Evolutionary conservation across 768 basidiomycete species (phyloP).

Genomic region (Hericium coralloides): DNA sequence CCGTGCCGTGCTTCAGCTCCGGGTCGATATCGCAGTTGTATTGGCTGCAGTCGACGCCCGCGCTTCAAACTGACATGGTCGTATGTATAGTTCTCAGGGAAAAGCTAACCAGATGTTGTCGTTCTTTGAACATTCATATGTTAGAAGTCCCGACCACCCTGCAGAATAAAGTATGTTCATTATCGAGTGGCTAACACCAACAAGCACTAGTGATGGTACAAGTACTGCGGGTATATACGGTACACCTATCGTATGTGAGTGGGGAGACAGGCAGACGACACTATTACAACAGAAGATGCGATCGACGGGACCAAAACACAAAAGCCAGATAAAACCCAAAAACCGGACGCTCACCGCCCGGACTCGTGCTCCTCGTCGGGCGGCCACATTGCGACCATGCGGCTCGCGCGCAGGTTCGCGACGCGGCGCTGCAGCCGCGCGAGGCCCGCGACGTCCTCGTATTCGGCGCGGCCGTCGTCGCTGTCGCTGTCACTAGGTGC

Average conservation of each 20-base stretch:
- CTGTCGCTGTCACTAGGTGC: background rate
- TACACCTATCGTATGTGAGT: background rate
- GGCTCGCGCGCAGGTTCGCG: conserved; percentile 8
- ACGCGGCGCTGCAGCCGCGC: conserved; percentile 8
- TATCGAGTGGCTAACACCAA: background rate
- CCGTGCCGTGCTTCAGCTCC: too few relatives aligned
- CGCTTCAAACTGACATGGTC: too few relatives aligned
- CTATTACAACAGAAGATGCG: background rate
- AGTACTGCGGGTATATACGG: background rate
- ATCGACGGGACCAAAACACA: background rate
- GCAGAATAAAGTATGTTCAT: background rate
- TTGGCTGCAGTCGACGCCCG: too few relatives aligned
- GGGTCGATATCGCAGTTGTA: too few relatives aligned
- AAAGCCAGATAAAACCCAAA: background rate
- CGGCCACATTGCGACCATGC: conserved; percentile 14
- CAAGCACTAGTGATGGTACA: background rate
- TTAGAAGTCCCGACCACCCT: too few relatives aligned
- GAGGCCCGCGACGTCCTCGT: background rate
- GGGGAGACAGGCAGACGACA: background rate
- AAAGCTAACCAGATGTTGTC: too few relatives aligned
- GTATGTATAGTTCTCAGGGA: too few relatives aligned
- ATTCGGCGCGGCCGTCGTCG: background rate
- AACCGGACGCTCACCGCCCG: conserved; percentile 7
- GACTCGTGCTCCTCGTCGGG: conserved; percentile 12
- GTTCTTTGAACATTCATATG: too few relatives aligned